Conservation (phyloP, 768 basidiomycete genomes). For the Tulasnella sp. region DNA sequence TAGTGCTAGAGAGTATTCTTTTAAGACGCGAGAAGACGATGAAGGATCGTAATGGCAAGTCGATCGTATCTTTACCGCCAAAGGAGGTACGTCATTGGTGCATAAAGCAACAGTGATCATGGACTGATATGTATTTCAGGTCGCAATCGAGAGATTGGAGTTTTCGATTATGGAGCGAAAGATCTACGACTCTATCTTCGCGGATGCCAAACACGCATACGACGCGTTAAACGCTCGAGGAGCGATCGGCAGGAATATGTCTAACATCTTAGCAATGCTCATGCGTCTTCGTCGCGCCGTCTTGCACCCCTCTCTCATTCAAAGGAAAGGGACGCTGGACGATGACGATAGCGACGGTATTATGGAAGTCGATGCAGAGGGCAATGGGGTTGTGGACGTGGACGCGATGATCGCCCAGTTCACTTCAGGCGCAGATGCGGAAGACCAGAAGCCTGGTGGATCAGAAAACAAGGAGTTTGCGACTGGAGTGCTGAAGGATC, state of each 20-base stretch:
- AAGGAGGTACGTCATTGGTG: slow-evolving; percentile 50
- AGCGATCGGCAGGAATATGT: slow-evolving; percentile 66
- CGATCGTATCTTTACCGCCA: slow-evolving; percentile 76
- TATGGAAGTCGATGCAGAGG: neutral
- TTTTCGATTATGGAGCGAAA: slow-evolving; percentile 73
- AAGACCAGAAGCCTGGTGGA: slow-evolving; percentile 27
- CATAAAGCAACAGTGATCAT: slow-evolving; percentile 7
- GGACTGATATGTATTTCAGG: slow-evolving; percentile 32
- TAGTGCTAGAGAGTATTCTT: slow-evolving; percentile 80
- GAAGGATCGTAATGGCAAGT: slow-evolving; percentile 75
- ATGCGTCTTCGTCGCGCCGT: slow-evolving; percentile 91
- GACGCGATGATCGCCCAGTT: slow-evolving; percentile 50
- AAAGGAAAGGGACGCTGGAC: slow-evolving; percentile 28
- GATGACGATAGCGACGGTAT: slow-evolving; percentile 36
- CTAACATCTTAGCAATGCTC: slow-evolving; percentile 85
- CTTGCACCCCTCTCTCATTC: slow-evolving; percentile 77
- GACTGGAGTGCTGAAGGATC: slow-evolving; percentile 47
- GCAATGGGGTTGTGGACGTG: slow-evolving; percentile 31
- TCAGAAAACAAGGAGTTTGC: slow-evolving; percentile 35
- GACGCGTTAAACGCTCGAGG: slow-evolving; percentile 72
- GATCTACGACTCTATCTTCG: slow-evolving; percentile 82
- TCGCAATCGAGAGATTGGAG: slow-evolving; percentile 60
- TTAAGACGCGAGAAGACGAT: slow-evolving; percentile 89
- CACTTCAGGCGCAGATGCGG: slow-evolving; percentile 27
- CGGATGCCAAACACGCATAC: slow-evolving; percentile 68